Evolutionary conservation across 108 stramenopile species (phyloP).

Genomic region (Poteriospumella lacustris): DNA sequence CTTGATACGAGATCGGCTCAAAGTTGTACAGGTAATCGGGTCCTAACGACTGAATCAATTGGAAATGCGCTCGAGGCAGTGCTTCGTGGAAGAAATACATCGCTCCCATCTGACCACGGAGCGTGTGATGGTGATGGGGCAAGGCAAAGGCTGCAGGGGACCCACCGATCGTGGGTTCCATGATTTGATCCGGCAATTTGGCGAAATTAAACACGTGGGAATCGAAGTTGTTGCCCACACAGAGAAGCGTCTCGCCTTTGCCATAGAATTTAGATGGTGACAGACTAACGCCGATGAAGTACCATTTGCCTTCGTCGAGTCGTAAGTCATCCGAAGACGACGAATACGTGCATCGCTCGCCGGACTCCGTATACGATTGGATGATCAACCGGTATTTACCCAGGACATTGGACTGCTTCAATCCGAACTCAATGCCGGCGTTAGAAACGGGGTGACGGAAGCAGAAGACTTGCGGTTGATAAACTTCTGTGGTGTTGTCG

Average conservation of each 20-base stretch:
- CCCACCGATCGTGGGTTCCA: neutral
- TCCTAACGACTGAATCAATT: conserved; percentile 37
- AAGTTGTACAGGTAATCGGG: conserved; percentile 42
- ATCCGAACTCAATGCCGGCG: neutral
- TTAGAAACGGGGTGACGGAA: neutral
- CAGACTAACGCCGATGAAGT: neutral
- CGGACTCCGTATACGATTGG: neutral
- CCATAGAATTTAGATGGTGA: neutral
- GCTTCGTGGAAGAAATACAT: conserved; percentile 44
- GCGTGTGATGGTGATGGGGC: neutral
- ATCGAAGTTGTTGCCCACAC: neutral
- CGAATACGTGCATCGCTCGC: neutral
- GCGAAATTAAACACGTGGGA: neutral
- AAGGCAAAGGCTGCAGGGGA: neutral
- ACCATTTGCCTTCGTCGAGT: conserved; percentile 14
- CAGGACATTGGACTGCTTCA: conserved; percentile 4
- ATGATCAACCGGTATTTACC: neutral
- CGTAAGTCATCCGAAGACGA: neutral
- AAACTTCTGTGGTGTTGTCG: neutral
- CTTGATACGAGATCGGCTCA: conserved; percentile 34
- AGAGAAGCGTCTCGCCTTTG: neutral
- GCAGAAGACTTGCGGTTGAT: neutral
- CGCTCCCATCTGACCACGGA: conserved; percentile 43
- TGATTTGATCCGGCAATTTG: neutral
- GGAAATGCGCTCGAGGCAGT: conserved; percentile 28